Evolutionary conservation across 2,329 filamentous ascomycete species (phyloP).

Genomic region (Apiospora koreana): DNA sequence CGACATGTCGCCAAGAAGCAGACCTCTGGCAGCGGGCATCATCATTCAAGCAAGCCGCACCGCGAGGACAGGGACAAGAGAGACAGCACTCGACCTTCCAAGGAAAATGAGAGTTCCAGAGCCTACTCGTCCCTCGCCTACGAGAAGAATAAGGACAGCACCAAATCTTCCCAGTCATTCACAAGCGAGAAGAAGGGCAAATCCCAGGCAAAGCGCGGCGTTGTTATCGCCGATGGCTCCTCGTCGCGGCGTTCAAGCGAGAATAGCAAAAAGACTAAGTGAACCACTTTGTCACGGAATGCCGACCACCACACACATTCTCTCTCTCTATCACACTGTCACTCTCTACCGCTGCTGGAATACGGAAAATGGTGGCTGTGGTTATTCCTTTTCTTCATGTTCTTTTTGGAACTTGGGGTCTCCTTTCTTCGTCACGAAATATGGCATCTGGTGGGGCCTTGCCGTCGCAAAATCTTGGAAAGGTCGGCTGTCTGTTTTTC

Average conservation of each 20-base stretch:
- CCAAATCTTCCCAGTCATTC: slow-evolving; percentile 10
- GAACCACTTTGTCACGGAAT: not conserved
- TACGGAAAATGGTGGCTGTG: not conserved
- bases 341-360: not conserved
- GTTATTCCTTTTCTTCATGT: not conserved
- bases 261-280: not conserved
- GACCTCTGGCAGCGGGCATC: not conserved
- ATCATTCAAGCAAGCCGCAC: slow-evolving; percentile 6
- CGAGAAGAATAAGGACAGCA: slow-evolving; percentile 17
- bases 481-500: slow-evolving; percentile 5
- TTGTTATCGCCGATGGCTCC: slow-evolving; percentile 18
- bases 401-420: not conserved
- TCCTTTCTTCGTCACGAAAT: not conserved
- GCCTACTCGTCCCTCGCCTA: slow-evolving; percentile 16
- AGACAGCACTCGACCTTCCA: slow-evolving; percentile 19
- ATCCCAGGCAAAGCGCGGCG: slow-evolving; percentile 10
- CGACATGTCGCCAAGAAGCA: not conserved
- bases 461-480: not conserved
- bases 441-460: not conserved
- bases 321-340: not conserved
- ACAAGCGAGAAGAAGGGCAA: slow-evolving; percentile 17
- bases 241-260: slow-evolving; percentile 6
- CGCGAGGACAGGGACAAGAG: slow-evolving; percentile 17
- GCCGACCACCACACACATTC: not conserved
- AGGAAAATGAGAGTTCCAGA: slow-evolving; percentile 22